Evolutionary conservation across 2,329 filamentous ascomycete genomes (phyloP).

Genomic region (Ambrosiella cleistominuta): DNA sequence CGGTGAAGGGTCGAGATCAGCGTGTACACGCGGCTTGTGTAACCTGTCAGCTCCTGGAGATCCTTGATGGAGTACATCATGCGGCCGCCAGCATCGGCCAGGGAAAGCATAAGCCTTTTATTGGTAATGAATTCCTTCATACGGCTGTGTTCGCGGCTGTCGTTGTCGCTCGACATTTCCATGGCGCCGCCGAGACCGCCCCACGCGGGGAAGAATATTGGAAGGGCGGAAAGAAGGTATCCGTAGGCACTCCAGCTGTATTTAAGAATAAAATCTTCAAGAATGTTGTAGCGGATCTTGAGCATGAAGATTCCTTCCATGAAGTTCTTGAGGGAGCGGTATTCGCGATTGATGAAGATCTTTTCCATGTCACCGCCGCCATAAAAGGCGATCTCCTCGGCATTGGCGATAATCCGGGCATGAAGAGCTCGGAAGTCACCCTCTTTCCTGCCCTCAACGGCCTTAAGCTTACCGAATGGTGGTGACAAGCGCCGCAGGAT

Average conservation of each 20-base stretch:
- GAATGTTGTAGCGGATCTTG: slow-evolving; percentile 96
- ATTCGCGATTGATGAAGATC: slow-evolving; percentile 77
- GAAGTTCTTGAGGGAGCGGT: slow-evolving; percentile 82
- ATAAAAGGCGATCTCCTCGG: slow-evolving; percentile 95
- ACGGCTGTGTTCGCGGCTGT: slow-evolving; percentile 56
- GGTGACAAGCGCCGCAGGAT: slow-evolving; percentile 77
- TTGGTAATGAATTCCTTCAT: slow-evolving; percentile 99
- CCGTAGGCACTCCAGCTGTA: slow-evolving; percentile 98
- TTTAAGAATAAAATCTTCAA: slow-evolving; percentile 95
- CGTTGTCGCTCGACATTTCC: slow-evolving; percentile 41
- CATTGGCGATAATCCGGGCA: slow-evolving; percentile 83
- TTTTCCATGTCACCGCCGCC: slow-evolving; percentile 91
- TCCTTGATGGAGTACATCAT: slow-evolving; percentile 99
- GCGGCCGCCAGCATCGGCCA: slow-evolving; percentile 85
- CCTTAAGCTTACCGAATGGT: slow-evolving; percentile 91
- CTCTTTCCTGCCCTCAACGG: slow-evolving; percentile 85
- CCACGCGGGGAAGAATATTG: slow-evolving; percentile 88
- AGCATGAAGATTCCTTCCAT: slow-evolving; percentile 98
- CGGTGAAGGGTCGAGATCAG: slow-evolving; percentile 88
- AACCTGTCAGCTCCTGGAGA: slow-evolving; percentile 82
- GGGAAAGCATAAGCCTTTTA: slow-evolving; percentile 90
- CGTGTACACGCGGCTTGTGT: slow-evolving; percentile 90
- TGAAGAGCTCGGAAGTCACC: slow-evolving; percentile 88
- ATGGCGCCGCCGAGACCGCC: slow-evolving; percentile 61
- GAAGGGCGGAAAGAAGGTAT: slow-evolving; percentile 80